Evolutionary conservation across 352 stramenopile genomes (phyloP), one percentile per base, ranked within the genome.

Genomic region (Phytophthora europaea): DNA sequence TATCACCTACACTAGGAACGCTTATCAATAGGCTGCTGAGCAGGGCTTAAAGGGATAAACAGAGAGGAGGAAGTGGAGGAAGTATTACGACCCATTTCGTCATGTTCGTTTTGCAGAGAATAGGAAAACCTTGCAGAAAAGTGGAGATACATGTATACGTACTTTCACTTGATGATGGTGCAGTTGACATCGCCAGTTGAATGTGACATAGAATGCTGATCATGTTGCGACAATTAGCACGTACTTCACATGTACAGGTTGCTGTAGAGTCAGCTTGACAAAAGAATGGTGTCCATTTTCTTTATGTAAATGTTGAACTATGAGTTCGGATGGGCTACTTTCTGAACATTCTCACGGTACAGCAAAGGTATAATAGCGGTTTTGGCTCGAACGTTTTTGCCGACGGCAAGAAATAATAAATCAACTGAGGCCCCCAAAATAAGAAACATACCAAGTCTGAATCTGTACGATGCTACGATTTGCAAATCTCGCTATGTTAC

Each of bases 381-480:
- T 52, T 52, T 52, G 45, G 26, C 10, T 45, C 4, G 13, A 7
- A n/a, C 5, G 16, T 0, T 50, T 15, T 20, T 20, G 23, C 23
- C 23, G 9, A 43, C 10, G 9, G 36, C 36, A 10, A 6, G 54
- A 61, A 61, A 61, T 61, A 61, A 36, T 61, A 61, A 18, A 33
- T 4, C 22, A 23, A 51, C 55, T 50, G 34, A 22, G 38, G 22
- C 55, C 47, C 13, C 47, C 13, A 15, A 54, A 54, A 54, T 54
- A 54, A 15, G 12, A 54, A 31, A 20, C 47, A 54, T 31, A 26
- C 55, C 55, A 33, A 48, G 33, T 61, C 20, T 34, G 34, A 34
- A 51, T 47, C n/a, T 22, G 54, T 45, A 71, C 65, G 58, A 73
- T 62, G 38, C 40, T 34, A 73, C 58, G 58, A 73, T 33, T 20